Evolutionary conservation across 1,284 basidiomycete species (phyloP).

Genomic region (Ceratobasidium sp.): DNA sequence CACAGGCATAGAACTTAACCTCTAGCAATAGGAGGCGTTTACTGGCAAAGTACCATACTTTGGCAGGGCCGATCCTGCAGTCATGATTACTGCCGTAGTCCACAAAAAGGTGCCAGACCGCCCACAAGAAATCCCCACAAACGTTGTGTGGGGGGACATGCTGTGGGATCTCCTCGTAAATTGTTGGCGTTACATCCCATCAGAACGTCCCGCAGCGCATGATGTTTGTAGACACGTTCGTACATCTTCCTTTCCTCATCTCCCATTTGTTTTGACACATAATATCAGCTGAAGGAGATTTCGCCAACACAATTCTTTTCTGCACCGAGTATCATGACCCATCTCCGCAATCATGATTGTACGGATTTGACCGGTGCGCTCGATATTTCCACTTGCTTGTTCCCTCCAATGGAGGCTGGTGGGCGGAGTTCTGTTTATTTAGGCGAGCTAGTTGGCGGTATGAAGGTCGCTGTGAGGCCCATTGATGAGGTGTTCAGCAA

Average conservation of each 20-base stretch:
- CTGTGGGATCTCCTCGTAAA: neutral
- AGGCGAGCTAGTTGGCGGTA: neutral
- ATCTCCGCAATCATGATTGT: too few species aligned
- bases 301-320: neutral
- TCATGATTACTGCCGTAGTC: neutral
- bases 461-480: too few species aligned
- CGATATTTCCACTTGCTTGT: too few species aligned
- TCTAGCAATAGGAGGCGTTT: neutral
- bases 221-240: neutral
- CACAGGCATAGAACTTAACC: neutral
- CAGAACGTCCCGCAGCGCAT: neutral
- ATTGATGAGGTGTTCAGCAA: too few species aligned
- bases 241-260: neutral
- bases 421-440: too few species aligned
- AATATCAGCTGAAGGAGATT: neutral
- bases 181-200: constrained; percentile 8
- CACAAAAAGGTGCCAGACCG: neutral
- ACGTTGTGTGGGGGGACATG: neutral
- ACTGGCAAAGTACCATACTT: constrained; percentile 14
- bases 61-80: neutral
- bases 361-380: too few species aligned
- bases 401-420: too few species aligned
- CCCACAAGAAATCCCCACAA: constrained; percentile 2
- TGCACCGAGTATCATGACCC: too few species aligned
- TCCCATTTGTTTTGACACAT: neutral